Base-by-base conservation (phyloP, 805 yeast species). In the Grigorovia humatica region DNA sequence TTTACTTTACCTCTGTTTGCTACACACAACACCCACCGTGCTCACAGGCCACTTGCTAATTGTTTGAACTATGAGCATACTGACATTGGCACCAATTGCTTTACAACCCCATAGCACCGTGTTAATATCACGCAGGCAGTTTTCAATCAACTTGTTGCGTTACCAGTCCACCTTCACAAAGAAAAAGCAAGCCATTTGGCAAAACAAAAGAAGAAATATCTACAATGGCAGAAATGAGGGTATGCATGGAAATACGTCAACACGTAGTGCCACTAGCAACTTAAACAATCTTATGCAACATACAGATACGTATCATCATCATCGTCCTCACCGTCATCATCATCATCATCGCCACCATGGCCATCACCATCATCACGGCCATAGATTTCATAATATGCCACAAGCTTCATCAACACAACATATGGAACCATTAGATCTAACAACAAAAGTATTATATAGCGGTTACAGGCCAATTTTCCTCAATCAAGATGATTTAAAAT, bases 381-480 rank as follows among this genome's bases (percentile, higher is more conserved):
- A 30, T 35, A 65, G 59, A 50, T 65, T 58, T 48, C 59, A 64
- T 9, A 59, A 65, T 56, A 44, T 66, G 20, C 70, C 70, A 35
- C 54, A 61, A 48, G 68, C 62, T 9, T 64, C 67, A 13, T 55
- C 63, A 4, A 64, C 66, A 12, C 53, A 52, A 13, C 56, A 61
- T 50, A 46, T 65, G 9, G 57, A 59, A 27, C 62, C 55, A 1
- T 55, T 55, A 11, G 65, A 63, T 18, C 54, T 65, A 29, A 54
- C 52, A 32, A 55, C 61, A 13, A 52, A 57, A n/a, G 54, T 60
- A 42, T 52, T 66, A 35, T 65, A 60, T 48, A 59, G 63, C 4
- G 69, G 69, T 13, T 65, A 65, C 45, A 63, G 69, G 48, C 68
- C 69, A 5, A 49, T 65, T 18, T 59, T 60, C 17, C 49, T 63